These are phyloP conservation scores for Suhomyces bokatorum DNA, from an alignment of 1,139 yeast genomes.

Conservation along the genomic window DNA sequence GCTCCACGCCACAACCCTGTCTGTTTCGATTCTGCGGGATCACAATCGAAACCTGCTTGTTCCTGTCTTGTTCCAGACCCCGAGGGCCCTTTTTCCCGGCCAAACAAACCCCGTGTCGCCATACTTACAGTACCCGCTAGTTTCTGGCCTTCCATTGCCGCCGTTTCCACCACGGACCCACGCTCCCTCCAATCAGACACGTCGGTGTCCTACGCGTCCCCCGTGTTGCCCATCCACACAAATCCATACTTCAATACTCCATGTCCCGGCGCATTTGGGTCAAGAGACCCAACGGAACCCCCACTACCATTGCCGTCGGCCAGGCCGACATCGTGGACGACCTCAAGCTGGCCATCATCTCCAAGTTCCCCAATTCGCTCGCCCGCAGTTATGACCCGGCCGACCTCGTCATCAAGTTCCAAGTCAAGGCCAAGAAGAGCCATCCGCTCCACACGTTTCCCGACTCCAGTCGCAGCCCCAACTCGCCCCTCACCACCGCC, in stretches of 20 bases:
- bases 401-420: slow-evolving; percentile 51
- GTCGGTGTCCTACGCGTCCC: too few relatives aligned
- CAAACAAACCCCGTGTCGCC: neutral
- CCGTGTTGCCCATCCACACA: too few relatives aligned
- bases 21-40: slow-evolving; percentile 5
- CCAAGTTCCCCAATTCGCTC: slow-evolving; percentile 68
- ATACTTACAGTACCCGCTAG: too few relatives aligned
- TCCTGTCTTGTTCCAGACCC: neutral
- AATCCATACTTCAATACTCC: too few relatives aligned
- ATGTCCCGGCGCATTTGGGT: slow-evolving; percentile 61
- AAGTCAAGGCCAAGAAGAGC: slow-evolving; percentile 3
- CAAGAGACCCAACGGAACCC: slow-evolving; percentile 53
- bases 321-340: slow-evolving; percentile 70
- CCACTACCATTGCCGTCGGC: slow-evolving; percentile 64
- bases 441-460: slow-evolving; percentile 10
- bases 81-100: neutral
- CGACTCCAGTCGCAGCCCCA: slow-evolving; percentile 11
- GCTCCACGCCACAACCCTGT: neutral
- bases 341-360: slow-evolving; percentile 58
- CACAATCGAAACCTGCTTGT: neutral
- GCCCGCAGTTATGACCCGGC: slow-evolving; percentile 69
- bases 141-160: neutral
- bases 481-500: slow-evolving; percentile 6
- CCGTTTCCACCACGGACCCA: neutral
- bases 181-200: too few relatives aligned